These are phyloP conservation scores for Leccinum solheimii DNA, from an alignment of 1,284 basidiomycete genomes.

Conservation along the genomic window DNA sequence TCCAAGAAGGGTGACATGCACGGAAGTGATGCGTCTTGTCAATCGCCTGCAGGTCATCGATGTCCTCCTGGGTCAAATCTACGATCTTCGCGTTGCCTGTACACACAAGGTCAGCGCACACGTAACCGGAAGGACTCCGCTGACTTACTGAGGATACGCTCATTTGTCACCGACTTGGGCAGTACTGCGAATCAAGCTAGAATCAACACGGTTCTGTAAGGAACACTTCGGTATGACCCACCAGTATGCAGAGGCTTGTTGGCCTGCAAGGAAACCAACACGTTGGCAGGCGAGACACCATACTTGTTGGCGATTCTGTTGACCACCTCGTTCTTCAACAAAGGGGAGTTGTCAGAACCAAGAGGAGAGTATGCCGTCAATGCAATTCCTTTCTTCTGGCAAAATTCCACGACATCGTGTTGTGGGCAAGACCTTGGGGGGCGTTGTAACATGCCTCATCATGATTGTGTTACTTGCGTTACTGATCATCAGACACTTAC, in stretches of 20 bases:
- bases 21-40: constrained; percentile 61
- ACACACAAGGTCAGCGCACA: constrained; percentile 3
- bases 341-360: constrained; percentile 73
- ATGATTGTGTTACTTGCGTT: neutral
- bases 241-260: constrained; percentile 59
- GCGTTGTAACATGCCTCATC: constrained; percentile 14
- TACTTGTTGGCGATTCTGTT: constrained; percentile 55
- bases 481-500: constrained; percentile 31
- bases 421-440: constrained; percentile 53
- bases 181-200: constrained; percentile 42
- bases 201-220: neutral
- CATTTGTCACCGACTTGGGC: constrained; percentile 62
- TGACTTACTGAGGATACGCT: constrained; percentile 52
- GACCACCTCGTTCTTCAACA: constrained; percentile 61
- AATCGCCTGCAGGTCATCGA: constrained; percentile 53
- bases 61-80: constrained; percentile 57
- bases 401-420: constrained; percentile 62
- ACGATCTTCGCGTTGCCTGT: constrained; percentile 55
- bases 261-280: constrained; percentile 66
- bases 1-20: constrained; percentile 62
- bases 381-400: constrained; percentile 60
- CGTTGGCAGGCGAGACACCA: constrained; percentile 52
- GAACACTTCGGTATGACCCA: constrained; percentile 22
- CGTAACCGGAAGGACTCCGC: neutral
- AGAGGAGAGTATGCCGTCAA: constrained; percentile 78